Evolutionary conservation across 2,329 filamentous ascomycete species (phyloP).

Genomic region (Aspergillus clavatus): DNA sequence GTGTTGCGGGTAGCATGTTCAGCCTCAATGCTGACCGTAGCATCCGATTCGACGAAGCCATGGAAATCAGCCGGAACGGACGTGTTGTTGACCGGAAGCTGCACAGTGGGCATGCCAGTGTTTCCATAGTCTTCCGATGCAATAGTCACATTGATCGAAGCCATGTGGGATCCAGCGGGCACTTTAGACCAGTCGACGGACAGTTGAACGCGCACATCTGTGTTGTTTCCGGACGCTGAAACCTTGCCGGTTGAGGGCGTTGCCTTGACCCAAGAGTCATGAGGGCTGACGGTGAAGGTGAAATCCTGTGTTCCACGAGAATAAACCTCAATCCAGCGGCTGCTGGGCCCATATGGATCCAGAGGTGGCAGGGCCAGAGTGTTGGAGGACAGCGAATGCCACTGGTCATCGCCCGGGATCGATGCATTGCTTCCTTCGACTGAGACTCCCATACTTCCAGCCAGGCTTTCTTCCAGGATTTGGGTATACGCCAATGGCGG

Average conservation of each 20-base stretch:
- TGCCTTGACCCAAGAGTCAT: slow-evolving; percentile 49
- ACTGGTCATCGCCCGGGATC: slow-evolving; percentile 62
- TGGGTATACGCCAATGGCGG: slow-evolving; percentile 59
- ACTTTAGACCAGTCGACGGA: slow-evolving; percentile 54
- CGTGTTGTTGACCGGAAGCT: slow-evolving; percentile 53
- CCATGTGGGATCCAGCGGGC: slow-evolving; percentile 32
- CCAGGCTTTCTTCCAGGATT: slow-evolving; percentile 52
- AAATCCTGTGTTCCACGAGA: slow-evolving; percentile 53
- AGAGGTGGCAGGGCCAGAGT: slow-evolving; percentile 53
- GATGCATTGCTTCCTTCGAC: slow-evolving; percentile 63
- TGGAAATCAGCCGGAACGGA: slow-evolving; percentile 49
- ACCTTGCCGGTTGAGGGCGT: slow-evolving; percentile 49
- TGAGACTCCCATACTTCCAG: slow-evolving; percentile 59
- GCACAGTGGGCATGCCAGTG: slow-evolving; percentile 41
- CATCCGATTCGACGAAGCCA: slow-evolving; percentile 61
- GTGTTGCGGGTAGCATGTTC: slow-evolving; percentile 24
- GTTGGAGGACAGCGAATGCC: slow-evolving; percentile 51
- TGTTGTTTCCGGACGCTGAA: slow-evolving; percentile 35
- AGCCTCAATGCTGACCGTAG: slow-evolving; percentile 34
- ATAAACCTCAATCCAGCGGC: slow-evolving; percentile 61
- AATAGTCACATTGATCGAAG: slow-evolving; percentile 28
- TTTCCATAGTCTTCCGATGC: slow-evolving; percentile 23
- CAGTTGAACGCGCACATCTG: slow-evolving; percentile 51
- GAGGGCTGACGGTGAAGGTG: slow-evolving; percentile 49
- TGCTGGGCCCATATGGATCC: slow-evolving; percentile 53